Evolutionary conservation across 169 alveolate genomes (phyloP).

Genomic region (Cryptosporidium bovis): DNA sequence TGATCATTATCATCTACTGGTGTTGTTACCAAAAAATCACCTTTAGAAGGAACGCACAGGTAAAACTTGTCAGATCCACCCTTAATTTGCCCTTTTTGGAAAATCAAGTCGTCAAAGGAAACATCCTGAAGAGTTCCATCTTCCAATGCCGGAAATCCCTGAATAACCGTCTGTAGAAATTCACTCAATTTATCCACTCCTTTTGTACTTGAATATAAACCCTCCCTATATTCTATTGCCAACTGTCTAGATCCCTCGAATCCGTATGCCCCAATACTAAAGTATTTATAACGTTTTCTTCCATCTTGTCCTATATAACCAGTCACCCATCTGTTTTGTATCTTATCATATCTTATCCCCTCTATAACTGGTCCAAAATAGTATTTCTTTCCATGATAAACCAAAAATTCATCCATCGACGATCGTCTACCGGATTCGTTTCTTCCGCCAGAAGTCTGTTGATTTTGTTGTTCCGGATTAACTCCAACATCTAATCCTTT

Average conservation of each 20-base stretch:
- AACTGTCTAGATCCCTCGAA: conserved; percentile 71
- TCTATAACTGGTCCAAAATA: conserved; percentile 72
- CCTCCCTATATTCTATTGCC: conserved; percentile 72
- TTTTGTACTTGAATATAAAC: conserved; percentile 52
- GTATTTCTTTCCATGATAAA: conserved; percentile 65
- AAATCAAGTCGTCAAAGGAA: conserved; percentile 30
- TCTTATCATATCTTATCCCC: conserved; percentile 65
- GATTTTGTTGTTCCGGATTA: background rate
- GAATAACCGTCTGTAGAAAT: conserved; percentile 58
- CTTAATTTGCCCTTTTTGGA: conserved; percentile 64
- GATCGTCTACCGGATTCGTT: conserved; percentile 38
- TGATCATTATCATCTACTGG: conserved; percentile 39
- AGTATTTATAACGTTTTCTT: conserved; percentile 67
- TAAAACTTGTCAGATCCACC: conserved; percentile 48
- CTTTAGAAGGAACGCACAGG: conserved; percentile 65
- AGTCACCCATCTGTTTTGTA: conserved; percentile 73
- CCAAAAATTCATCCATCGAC: conserved; percentile 48
- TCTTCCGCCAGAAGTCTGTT: conserved; percentile 17
- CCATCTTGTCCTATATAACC: conserved; percentile 70
- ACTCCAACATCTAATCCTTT: conserved; percentile 9
- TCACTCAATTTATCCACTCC: conserved; percentile 58
- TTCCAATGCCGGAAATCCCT: conserved; percentile 66
- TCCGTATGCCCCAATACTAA: conserved; percentile 75
- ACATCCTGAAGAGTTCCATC: conserved; percentile 67
- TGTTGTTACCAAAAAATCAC: conserved; percentile 69